phyloP scores from a whole-genome alignment of 495 filamentous ascomycete genomes.

The Pyrenopolyporus hunteri region DNA sequence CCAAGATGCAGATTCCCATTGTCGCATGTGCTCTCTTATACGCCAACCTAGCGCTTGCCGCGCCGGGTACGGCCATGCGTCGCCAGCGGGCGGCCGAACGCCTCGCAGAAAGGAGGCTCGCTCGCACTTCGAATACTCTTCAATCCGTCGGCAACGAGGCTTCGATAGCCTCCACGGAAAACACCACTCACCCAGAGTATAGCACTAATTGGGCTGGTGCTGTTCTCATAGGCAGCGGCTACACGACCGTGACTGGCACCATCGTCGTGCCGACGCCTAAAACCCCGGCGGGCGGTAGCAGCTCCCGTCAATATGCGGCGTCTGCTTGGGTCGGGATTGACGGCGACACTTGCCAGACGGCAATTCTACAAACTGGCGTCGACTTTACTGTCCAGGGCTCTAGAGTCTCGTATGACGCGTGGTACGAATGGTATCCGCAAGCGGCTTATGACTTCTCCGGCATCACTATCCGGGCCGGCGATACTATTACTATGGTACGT shows the following conservation, averaged over 20 bases:
- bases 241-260: conserved; percentile 59
- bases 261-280: conserved; percentile 62
- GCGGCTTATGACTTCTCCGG: conserved; percentile 60
- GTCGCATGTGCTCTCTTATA: conserved; percentile 23
- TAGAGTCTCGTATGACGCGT: conserved; percentile 56
- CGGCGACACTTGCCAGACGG: conserved; percentile 61
- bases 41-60: conserved; percentile 26
- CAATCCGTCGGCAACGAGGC: conserved; percentile 22
- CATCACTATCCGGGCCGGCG: conserved; percentile 59
- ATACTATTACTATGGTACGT: conserved; percentile 58
- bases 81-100: conserved; percentile 20
- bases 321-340: conserved; percentile 71
- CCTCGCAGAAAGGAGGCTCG: conserved; percentile 21
- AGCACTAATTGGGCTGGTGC: conserved; percentile 67
- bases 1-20: conserved; percentile 35
- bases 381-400: conserved; percentile 57
- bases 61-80: conserved; percentile 26
- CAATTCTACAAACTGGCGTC: conserved; percentile 67
- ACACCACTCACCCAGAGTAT: conserved; percentile 46
- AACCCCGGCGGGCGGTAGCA: conserved; percentile 49
- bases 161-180: conserved; percentile 15
- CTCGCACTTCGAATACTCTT: conserved; percentile 29
- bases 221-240: conserved; percentile 58
- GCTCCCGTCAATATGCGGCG: conserved; percentile 51
- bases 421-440: conserved; percentile 71